Conservation (phyloP, 345 rosid species). For the Lepidium didymum region DNA sequence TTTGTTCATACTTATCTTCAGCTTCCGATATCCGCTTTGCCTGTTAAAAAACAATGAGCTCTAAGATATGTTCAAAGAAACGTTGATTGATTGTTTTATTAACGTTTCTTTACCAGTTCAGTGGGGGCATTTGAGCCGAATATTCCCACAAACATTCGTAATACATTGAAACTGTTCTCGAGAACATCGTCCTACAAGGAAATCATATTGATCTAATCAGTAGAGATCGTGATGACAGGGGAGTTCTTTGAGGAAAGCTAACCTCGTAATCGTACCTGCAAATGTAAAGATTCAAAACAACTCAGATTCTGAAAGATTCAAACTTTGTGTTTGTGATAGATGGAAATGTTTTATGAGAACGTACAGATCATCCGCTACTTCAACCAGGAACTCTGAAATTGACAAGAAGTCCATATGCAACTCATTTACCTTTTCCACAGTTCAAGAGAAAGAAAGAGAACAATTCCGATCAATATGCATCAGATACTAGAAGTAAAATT, state of each 20-base stretch:
- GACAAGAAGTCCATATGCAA: slow-evolving; percentile 86
- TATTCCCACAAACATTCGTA: slow-evolving; percentile 75
- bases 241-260: not conserved
- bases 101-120: slow-evolving; percentile 47
- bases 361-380: slow-evolving; percentile 86
- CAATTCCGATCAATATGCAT: not conserved
- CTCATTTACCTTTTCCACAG: slow-evolving; percentile 57
- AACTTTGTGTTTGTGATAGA: slow-evolving; percentile 25
- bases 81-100: not conserved
- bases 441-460: slow-evolving; percentile 28
- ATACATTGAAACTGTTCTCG: slow-evolving; percentile 69
- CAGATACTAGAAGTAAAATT: not conserved
- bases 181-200: slow-evolving; percentile 66
- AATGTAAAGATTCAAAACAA: slow-evolving; percentile 4
- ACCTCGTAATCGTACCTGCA: slow-evolving; percentile 90
- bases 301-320: slow-evolving; percentile 1
- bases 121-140: slow-evolving; percentile 72
- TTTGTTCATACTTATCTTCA: slow-evolving; percentile 54
- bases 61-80: not conserved
- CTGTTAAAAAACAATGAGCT: slow-evolving; percentile 27
- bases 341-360: slow-evolving; percentile 1
- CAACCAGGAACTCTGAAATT: slow-evolving; percentile 75
- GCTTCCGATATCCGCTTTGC: slow-evolving; percentile 68
- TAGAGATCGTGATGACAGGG: not conserved
- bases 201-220: not conserved